These are phyloP conservation scores for Nymphaea thermarum DNA, from an alignment of 164 flowering plant genomes.

Conservation along the genomic window DNA sequence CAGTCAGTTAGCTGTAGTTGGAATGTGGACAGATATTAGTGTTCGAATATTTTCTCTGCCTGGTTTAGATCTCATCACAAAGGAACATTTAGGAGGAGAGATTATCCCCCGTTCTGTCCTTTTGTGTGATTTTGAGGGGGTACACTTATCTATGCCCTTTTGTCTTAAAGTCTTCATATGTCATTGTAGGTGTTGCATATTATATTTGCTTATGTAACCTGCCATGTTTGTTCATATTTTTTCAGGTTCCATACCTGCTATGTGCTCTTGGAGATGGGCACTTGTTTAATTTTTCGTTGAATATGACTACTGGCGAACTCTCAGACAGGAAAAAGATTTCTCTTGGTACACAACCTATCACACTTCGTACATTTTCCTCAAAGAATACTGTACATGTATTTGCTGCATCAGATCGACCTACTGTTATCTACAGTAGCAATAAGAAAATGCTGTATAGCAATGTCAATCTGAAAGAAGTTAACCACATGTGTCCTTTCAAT, in stretches of 20 bases:
- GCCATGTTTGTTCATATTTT: constrained; percentile 2
- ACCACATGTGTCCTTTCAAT: constrained; percentile 98
- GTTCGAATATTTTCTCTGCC: constrained; percentile 87
- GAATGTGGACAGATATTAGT: constrained; percentile 99
- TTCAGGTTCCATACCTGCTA: constrained; percentile 81
- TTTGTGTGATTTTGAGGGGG: constrained; percentile 97
- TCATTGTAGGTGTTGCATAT: neutral
- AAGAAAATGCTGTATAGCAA: constrained; percentile 93
- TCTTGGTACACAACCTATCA: constrained; percentile 93
- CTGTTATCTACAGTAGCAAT: constrained; percentile 95
- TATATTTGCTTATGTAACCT: neutral
- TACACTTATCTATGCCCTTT: constrained; percentile 17
- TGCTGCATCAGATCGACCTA: constrained; percentile 98
- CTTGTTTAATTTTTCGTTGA: constrained; percentile 70
- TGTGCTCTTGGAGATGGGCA: constrained; percentile 99
- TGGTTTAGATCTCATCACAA: constrained; percentile 59
- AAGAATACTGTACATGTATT: constrained; percentile 88
- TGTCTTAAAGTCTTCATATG: neutral
- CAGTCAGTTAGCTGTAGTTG: constrained; percentile 91
- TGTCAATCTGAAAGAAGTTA: constrained; percentile 93
- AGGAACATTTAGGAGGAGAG: constrained; percentile 91
- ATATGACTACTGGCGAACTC: constrained; percentile 56
- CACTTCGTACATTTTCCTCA: constrained; percentile 89
- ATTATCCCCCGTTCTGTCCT: constrained; percentile 98
- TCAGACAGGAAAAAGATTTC: constrained; percentile 88